These are phyloP conservation scores for Zoysia japonica DNA, from an alignment of 176 grass and related monocot genomes.

Conservation along the genomic window DNA sequence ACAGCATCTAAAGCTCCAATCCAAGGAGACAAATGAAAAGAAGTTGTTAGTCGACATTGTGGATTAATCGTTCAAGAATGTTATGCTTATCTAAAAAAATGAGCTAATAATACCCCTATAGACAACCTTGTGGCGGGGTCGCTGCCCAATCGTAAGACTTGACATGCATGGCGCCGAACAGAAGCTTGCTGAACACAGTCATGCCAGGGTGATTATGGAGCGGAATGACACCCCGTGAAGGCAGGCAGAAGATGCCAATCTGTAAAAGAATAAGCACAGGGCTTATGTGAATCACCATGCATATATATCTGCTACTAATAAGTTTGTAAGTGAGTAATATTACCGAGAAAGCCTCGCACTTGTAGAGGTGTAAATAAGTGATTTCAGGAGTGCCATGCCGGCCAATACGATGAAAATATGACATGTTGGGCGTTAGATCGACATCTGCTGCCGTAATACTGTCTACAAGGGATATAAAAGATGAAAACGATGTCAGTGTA, in stretches of 20 bases:
- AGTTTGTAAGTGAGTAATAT: slow-evolving; percentile 10
- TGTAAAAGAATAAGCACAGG: slow-evolving; percentile 30
- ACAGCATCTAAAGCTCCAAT: slow-evolving; percentile 22
- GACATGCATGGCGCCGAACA: slow-evolving; percentile 62
- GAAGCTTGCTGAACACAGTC: slow-evolving; percentile 80
- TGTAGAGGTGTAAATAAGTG: slow-evolving; percentile 61
- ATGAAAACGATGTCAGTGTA: background rate
- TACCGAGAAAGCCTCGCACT: slow-evolving; percentile 65
- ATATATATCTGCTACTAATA: background rate
- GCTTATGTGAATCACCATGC: background rate
- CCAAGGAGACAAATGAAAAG: slow-evolving; percentile 16
- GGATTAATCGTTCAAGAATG: background rate
- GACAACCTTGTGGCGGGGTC: slow-evolving; percentile 1
- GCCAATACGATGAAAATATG: slow-evolving; percentile 42
- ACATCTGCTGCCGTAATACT: slow-evolving; percentile 54
- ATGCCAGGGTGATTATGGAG: slow-evolving; percentile 80
- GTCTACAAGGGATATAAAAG: slow-evolving; percentile 42
- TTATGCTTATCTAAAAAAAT: background rate
- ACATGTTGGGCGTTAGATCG: slow-evolving; percentile 46
- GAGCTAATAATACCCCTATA: background rate
- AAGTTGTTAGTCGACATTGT: background rate
- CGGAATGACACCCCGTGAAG: slow-evolving; percentile 59
- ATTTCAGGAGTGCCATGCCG: slow-evolving; percentile 36
- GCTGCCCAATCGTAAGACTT: slow-evolving; percentile 78
- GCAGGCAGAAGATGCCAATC: slow-evolving; percentile 73